A percentile compares a stretch with the other conserved stretches of the same genome.
Conservation (phyloP, 2,329 filamentous ascomycete species). For the Verticillium nubilum region DNA sequence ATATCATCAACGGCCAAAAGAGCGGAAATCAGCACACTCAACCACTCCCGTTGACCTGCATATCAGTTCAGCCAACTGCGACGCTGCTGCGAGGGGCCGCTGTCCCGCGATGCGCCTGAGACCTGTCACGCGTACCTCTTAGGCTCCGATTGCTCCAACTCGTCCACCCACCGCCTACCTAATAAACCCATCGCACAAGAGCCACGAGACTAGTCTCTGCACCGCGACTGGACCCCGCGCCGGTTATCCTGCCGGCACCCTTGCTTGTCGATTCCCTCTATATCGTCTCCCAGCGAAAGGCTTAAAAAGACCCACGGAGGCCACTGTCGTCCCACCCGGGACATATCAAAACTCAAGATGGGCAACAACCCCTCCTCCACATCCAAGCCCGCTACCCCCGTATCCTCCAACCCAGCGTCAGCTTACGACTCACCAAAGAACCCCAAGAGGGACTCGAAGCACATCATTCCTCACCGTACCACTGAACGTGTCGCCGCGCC, state of each 20-base stretch:
- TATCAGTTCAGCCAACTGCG: neutral
- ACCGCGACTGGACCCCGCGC: neutral
- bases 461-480: conserved; percentile 50
- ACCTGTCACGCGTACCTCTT: neutral
- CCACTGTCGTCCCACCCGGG: neutral
- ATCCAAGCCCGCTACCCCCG: conserved; percentile 25
- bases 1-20: neutral
- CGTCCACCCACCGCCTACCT: neutral
- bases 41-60: neutral
- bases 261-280: neutral
- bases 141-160: neutral
- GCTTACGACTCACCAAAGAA: conserved; percentile 18
- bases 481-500: conserved; percentile 52
- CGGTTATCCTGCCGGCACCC: neutral
- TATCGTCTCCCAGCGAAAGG: neutral
- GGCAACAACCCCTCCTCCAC: conserved; percentile 28
- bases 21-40: neutral
- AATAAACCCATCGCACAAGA: neutral
- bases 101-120: neutral
- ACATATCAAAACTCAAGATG: conserved; percentile 17
- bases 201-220: neutral
- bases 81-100: neutral
- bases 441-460: conserved; percentile 38
- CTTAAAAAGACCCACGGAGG: neutral
- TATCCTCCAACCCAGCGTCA: conserved; percentile 18